Evolutionary conservation across 2,329 filamentous ascomycete genomes (phyloP), one percentile per base, ranked within the genome.

Genomic region (Mariannaea sp.): DNA sequence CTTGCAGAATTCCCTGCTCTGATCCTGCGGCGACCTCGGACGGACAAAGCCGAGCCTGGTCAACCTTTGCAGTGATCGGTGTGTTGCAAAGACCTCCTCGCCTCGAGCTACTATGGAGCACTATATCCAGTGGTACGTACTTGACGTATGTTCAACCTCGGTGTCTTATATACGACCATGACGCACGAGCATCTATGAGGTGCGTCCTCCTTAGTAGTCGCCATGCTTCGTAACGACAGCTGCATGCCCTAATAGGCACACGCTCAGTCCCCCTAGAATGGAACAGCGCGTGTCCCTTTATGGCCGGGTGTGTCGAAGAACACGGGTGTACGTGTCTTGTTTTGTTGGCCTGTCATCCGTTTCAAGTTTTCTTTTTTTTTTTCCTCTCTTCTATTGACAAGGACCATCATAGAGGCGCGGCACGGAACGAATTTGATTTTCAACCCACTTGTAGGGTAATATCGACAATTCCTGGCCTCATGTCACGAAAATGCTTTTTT

Each of bases 331-430:
- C 50, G 55, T 64, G 62, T 61, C 55, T 61, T 53, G 54, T 53
- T 45, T 57, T 59, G 55, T 58, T 55, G 50, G 54, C 56, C 50
- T 63, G 58, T 59, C 58, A 57, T 60, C 38, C 40, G 64, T 66
- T 66, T 66, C 63, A 62, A n/a, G n/a, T n/a, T n/a, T n/a, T n/a
- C n/a, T 40, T 30, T 59, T 57, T 53, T 55, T 39, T 40, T 32
- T 12, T n/a, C 9, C 29, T 42, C 26, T 45, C 36, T 48, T 41
- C 42, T 33, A 27, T 54, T 45, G 36, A 45, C 26, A 49, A 16
- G 45, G 51, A 40, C 36, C 36, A 22, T 4, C 43, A 43, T 20
- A 33, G 41, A 16, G 49, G 30, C 20, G 45, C 33, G 29, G 45
- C 19, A 29, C 45, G 40, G 41, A 45, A 54, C 39, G 29, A 35